Base-by-base conservation (phyloP, 495 filamentous ascomycete species). In the Paragyromitra xinjiangensis region DNA sequence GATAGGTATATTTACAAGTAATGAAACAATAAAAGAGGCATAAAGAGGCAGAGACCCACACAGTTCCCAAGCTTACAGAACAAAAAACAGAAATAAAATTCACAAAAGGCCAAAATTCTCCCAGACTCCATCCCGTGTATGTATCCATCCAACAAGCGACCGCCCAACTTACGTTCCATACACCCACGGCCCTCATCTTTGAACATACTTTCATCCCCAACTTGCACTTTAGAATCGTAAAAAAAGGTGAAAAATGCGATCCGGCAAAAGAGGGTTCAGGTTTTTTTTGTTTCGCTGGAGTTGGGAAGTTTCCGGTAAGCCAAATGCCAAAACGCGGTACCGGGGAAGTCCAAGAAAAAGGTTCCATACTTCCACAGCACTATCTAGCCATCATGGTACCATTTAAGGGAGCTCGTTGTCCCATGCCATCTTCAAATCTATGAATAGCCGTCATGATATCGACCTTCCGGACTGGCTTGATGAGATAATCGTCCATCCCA, bases 401-500 rank as follows among this genome's bases (percentile, higher is more conserved):
- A 34, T 66, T 73, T 7, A 58, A 40, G 39, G 69, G 61, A 44
- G 51, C 50, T 40, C 69, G 59, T 12, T 71, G 69, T 50, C 61
- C 69, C 69, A 77, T 50, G 24, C 34, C 61, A 40, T 73, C 58
- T 29, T 69, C 74, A 39, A 78, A 74, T 26, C 72, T 76, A 56
- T 69, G 70, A 12, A 78, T 78, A 62, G 75, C 71, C 22, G 70
- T 75, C 55, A 78, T 34, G 45, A 78, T 75, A 39, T 78, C 75
- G 19, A 75, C 29, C 16, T 78, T 78, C 39, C 75, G 64, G 19
- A 78, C 70, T 12, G 75, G 75, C 19, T 78, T 78, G 11, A 75
- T 78, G 11, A 78, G 70, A 58, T 78, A 78, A 62, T 78, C 75
- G 5, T 78, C 75, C 75, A 78, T 78, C 24, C 75, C 75, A 12